Percentiles rank a stretch among this genome's conserved stretches.
Conservation (phyloP, 164 flowering plant species). For the Piper betle region DNA sequence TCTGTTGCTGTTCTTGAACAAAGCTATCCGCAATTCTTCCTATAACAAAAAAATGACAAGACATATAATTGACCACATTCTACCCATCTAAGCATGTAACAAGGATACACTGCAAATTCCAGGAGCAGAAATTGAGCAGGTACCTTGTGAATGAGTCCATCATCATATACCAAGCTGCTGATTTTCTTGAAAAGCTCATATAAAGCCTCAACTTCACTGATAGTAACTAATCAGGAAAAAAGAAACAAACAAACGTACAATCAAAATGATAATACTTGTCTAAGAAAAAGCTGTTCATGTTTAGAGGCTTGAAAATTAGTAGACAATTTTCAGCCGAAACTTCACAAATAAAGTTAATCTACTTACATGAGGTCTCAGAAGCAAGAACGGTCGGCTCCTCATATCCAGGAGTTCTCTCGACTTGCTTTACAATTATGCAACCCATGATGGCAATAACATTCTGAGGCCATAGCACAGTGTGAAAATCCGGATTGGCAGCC, state of each 20-base stretch:
- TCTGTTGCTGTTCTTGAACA: slow-evolving; percentile 40
- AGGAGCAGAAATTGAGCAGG: not conserved
- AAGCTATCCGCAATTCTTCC: slow-evolving; percentile 81
- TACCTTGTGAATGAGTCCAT: slow-evolving; percentile 81
- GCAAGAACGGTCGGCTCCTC: slow-evolving; percentile 70
- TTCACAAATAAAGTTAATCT: not conserved
- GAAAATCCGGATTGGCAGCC: not conserved
- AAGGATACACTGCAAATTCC: not conserved
- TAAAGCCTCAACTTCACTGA: slow-evolving; percentile 66
- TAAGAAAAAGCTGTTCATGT: no score
- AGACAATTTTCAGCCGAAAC: not conserved
- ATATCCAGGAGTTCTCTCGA: slow-evolving; percentile 32
- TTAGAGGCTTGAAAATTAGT: not conserved
- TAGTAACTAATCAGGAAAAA: not conserved
- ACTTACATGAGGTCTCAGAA: slow-evolving; percentile 42
- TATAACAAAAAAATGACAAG: slow-evolving; percentile 9
- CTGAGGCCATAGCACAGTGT: not conserved
- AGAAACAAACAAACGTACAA: not conserved
- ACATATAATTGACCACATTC: not conserved
- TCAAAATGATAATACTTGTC: not conserved
- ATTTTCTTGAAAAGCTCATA: slow-evolving; percentile 59
- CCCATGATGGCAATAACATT: slow-evolving; percentile 8
- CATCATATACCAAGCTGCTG: slow-evolving; percentile 62
- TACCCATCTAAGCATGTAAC: not conserved
- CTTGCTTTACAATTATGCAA: slow-evolving; percentile 35